These are phyloP conservation scores for Wickerhamiella spandovensis DNA, from an alignment of 805 yeast genomes.

Conservation along the genomic window DNA sequence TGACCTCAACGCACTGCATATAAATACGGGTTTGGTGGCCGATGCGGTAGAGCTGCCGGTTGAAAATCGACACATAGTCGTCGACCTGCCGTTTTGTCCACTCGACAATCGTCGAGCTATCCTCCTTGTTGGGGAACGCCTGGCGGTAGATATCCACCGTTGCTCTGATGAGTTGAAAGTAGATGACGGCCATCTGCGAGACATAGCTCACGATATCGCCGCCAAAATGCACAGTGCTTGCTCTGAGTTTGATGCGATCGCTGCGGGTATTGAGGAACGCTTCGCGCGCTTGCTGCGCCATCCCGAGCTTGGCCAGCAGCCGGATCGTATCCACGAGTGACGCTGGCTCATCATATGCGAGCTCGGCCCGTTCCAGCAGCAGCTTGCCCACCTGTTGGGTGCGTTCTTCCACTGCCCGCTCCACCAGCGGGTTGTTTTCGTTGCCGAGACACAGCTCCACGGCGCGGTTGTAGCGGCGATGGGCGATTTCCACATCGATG, in stretches of 20 bases:
- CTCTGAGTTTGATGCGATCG: slow-evolving; percentile 33
- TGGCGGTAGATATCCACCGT: slow-evolving; percentile 42
- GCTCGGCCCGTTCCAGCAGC: slow-evolving; percentile 7
- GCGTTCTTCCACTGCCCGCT: slow-evolving; percentile 9
- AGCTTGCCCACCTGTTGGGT: slow-evolving; percentile 2
- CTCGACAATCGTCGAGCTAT: slow-evolving; percentile 50
- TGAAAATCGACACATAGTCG: slow-evolving; percentile 43
- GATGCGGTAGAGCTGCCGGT: slow-evolving; percentile 42
- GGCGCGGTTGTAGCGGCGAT: slow-evolving; percentile 38
- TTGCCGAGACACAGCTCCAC: slow-evolving; percentile 20
- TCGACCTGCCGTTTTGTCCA: slow-evolving; percentile 63
- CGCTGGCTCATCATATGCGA: slow-evolving; percentile 1
- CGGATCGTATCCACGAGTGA: slow-evolving; percentile 18
- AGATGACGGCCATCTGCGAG: slow-evolving; percentile 47
- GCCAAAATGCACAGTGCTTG: slow-evolving; percentile 38
- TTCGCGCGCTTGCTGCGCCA: slow-evolving; percentile 36
- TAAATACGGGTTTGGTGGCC: slow-evolving; percentile 40
- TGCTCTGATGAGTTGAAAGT: slow-evolving; percentile 45
- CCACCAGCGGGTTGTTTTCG: slow-evolving; percentile 3
- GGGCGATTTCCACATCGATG: slow-evolving; percentile 52
- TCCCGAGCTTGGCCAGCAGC: slow-evolving; percentile 30
- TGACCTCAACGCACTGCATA: slow-evolving; percentile 39
- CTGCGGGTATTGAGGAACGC: slow-evolving; percentile 37
- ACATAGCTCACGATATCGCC: slow-evolving; percentile 44
- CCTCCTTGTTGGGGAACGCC: slow-evolving; percentile 34